Conservation (phyloP, 768 basidiomycete genomes). For the Mycena venus region DNA sequence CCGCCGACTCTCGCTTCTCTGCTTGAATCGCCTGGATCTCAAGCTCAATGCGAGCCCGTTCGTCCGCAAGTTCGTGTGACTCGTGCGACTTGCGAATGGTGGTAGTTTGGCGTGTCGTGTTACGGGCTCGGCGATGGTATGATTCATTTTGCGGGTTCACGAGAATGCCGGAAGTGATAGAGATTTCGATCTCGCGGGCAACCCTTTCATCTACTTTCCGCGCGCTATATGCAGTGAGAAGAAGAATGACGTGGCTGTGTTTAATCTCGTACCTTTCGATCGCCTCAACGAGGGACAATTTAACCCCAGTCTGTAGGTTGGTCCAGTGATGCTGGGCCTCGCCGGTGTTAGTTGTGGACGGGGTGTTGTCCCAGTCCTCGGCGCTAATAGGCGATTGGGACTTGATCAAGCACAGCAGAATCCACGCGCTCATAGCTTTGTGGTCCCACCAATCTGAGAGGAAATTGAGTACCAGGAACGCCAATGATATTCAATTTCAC, state of each 20-base stretch:
- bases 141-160: constrained; percentile 24
- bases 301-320: not conserved
- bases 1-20: not conserved
- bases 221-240: no score
- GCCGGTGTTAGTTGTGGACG: not conserved
- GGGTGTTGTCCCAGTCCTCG: not conserved
- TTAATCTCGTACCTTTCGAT: not conserved
- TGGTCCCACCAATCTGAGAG: not conserved
- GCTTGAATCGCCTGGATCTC: not conserved
- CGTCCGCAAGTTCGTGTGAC: not conserved
- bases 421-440: not conserved
- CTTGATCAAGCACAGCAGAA: not conserved
- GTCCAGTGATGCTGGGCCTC: not conserved
- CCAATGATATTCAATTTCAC: not conserved
- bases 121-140: not conserved
- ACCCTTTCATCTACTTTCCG: constrained; percentile 20
- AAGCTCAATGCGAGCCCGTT: not conserved
- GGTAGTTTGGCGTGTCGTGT: not conserved
- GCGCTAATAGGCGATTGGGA: not conserved
- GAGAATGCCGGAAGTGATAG: constrained; percentile 20
- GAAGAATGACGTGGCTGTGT: no score
- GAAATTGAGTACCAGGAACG: not conserved
- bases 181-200: constrained; percentile 13
- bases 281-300: not conserved
- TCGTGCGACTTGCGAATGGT: not conserved